Evolutionary conservation across 169 alveolate species (phyloP).

Genomic region (Eimeria tenella): DNA sequence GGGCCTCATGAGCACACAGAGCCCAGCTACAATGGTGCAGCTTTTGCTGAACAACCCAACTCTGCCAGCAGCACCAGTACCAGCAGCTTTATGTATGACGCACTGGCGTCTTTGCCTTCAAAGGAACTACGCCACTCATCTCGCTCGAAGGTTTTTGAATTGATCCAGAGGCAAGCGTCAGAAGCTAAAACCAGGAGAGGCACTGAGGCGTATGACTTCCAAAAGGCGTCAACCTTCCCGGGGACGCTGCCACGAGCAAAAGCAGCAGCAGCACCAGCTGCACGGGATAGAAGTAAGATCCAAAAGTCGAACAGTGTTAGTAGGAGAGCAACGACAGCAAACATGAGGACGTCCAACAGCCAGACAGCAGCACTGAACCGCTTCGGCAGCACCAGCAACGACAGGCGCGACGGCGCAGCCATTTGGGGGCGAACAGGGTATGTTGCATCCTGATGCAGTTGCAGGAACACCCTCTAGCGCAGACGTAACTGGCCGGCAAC

Average conservation of each 20-base stretch:
- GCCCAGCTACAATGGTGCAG: background rate
- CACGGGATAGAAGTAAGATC: background rate
- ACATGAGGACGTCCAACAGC: background rate
- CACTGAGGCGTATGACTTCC: too few relatives aligned
- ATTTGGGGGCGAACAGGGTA: background rate
- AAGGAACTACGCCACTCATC: background rate
- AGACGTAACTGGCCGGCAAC: too few relatives aligned
- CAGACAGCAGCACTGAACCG: background rate
- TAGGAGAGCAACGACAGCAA: too few relatives aligned
- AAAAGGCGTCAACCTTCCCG: too few relatives aligned
- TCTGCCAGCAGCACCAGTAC: constrained; percentile 3
- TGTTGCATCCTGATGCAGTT: background rate
- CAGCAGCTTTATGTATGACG: constrained; percentile 23
- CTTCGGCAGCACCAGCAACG: constrained; percentile 1
- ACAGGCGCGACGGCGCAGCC: background rate
- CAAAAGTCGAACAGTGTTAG: background rate
- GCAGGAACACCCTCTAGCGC: too few relatives aligned
- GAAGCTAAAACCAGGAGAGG: background rate
- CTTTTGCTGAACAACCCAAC: too few relatives aligned
- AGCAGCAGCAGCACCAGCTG: constrained; percentile 36
- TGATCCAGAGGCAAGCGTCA: background rate
- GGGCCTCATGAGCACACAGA: too few relatives aligned
- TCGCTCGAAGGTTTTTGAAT: background rate
- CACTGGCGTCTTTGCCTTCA: constrained; percentile 28
- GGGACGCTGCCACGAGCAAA: background rate